Evolutionary conservation across 345 rosid species (phyloP), one percentile per base, ranked within the genome.

Genomic region (Eucalyptus sp.): DNA sequence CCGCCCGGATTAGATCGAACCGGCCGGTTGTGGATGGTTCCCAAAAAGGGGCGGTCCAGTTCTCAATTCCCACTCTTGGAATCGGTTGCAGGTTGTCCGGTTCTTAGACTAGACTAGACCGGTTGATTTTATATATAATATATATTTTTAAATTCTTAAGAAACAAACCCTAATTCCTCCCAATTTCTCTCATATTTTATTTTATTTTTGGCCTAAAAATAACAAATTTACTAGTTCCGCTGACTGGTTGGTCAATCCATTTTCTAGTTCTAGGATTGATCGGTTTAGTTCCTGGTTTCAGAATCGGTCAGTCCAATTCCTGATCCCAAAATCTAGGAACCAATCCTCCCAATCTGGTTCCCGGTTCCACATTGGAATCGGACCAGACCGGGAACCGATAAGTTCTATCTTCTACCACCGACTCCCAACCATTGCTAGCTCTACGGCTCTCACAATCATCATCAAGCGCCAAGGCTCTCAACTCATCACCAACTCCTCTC

Each of bases 91-190:
- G 3, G 9, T 17, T 4, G 4, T 17, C 1, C 3, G 1, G 2
- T 7, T 51, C 4, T 7, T 0, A 0, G 4, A 51, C 2, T 2
- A 0, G 8, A 7, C 6, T 5, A 2, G 1, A 51, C 0, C 4
- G 0, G 2, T 52, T 52, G 2, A 52, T 52, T 52, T 52, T 52
- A 52, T 20, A 18, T 52, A 52, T 3, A 52, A 52, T 18, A 52
- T 52, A 8, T 52, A 52, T 52, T 52, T 52, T 52, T 3, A 18
- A 52, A 18, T 52, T 52, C 10, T 52, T 52, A 52, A 52, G 8
- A 52, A 52, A 52, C 10, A 52, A 52, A 52, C 9, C 58, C 8
- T 52, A 52, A 18, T 52, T 52, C 58, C 56, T 52, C 4, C 9
- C 24, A 52, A 52, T 52, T 52, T 7, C 56, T 52, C 24, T 4